A percentile compares a stretch with the other conserved stretches of the same genome.
Conservation (phyloP, 257 asterid genomes). For the Solanum etuberosum region DNA sequence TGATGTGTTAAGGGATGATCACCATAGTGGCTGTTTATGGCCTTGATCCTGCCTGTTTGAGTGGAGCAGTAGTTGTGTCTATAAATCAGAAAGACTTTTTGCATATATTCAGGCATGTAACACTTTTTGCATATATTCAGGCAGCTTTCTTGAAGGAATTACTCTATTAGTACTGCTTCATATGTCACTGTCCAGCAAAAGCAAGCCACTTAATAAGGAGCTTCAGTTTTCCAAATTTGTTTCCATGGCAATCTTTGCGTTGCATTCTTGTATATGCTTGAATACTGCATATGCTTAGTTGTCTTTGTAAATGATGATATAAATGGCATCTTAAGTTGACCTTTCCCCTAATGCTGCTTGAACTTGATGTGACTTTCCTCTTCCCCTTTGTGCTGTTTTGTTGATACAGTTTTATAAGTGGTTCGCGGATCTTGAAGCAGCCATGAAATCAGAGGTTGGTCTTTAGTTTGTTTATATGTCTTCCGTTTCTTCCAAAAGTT, state of each 20-base stretch:
- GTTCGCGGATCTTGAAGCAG: conserved; percentile 93
- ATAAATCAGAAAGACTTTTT: background rate
- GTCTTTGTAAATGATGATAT: background rate
- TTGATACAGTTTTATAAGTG: conserved; percentile 84
- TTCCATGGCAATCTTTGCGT: background rate
- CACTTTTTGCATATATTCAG: background rate
- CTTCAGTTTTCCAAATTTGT: background rate
- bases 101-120: background rate
- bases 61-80: background rate
- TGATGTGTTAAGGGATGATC: background rate
- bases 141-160: background rate
- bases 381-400: conserved; percentile 5
- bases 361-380: background rate
- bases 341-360: background rate
- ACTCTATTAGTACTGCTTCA: background rate
- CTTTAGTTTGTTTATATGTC: background rate
- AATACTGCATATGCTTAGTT: background rate
- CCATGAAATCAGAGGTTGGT: conserved; percentile 98
- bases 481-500: background rate
- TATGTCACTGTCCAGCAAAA: background rate
- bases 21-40: background rate
- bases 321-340: background rate
- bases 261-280: background rate
- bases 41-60: background rate
- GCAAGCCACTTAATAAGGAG: background rate